Base-by-base conservation (phyloP, 2,329 filamentous ascomycete species). In the Clarireedia sp. region DNA sequence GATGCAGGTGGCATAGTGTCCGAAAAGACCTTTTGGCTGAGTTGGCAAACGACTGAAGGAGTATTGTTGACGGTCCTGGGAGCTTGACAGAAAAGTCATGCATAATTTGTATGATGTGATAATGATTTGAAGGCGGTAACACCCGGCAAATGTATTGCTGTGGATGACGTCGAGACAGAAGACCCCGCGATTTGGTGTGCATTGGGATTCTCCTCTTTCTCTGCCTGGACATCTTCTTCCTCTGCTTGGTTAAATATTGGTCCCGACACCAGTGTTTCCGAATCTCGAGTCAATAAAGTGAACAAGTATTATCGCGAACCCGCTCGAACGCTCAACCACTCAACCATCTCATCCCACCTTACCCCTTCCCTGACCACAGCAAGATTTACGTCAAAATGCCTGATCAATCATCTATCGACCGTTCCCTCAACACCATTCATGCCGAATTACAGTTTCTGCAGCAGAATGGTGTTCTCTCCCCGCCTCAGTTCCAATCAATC, bases 401-500 rank as follows among this genome's bases (percentile, higher is more conserved):
- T 24, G 64, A 67, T 45, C 41, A 60, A 60, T 61, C 64, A 46
- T 60, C 64, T 47, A 59, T 66, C 44, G 63, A 62, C 17, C 63
- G 62, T 36, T 67, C 64, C 36, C 51, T 67, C 26, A 61, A 57
- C 43, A 63, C 59, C 12, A 62, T 66, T 41, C 56, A 57, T 9
- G 65, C 63, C 0, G 61, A 64, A 45, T 51, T 62, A 9, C 66
- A 70, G 53, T 70, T 63, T 58, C 61, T 70, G 12, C 63, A 66
- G 43, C 65, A 66, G 29, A 59, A 58, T 16, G 65, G 64, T 36
- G 62, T 69, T 2, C 48, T 70, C 5, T 61, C 59, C 19, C 60
- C 61, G 1, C 57, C 63, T n/a, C 68, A 70, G 56, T 63, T 68
- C 24, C 59, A 68, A 37, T 65, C 62, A 7, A 70, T 70, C 38